phyloP scores from a whole-genome alignment of 1,139 yeast species.

The Blastobotrys petasosporus region DNA sequence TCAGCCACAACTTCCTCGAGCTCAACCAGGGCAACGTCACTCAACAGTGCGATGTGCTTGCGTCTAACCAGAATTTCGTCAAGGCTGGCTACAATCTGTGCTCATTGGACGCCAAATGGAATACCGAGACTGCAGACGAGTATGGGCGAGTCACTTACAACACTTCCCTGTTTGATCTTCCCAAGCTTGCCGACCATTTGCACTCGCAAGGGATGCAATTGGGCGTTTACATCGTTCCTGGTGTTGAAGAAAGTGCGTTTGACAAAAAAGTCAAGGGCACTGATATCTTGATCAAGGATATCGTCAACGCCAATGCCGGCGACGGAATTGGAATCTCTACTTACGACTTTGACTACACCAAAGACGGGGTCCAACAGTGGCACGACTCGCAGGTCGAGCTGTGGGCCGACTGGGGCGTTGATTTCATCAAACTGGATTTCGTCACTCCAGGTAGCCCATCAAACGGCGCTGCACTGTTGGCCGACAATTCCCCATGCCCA shows the following conservation, averaged over 20 bases:
- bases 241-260: slow-evolving; percentile 9
- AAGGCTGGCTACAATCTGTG: slow-evolving; percentile 10
- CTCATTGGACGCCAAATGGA: slow-evolving; percentile 14
- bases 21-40: slow-evolving; percentile 10
- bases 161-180: slow-evolving; percentile 6
- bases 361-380: slow-evolving; percentile 13
- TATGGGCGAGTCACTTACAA: slow-evolving; percentile 11
- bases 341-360: slow-evolving; percentile 13
- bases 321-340: slow-evolving; percentile 8
- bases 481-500: slow-evolving; percentile 8
- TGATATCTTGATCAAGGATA: slow-evolving; percentile 6
- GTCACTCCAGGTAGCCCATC: slow-evolving; percentile 14
- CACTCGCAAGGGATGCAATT: slow-evolving; percentile 10
- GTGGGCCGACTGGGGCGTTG: slow-evolving; percentile 12
- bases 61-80: slow-evolving; percentile 7
- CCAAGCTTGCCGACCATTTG: slow-evolving; percentile 8
- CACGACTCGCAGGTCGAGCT: slow-evolving; percentile 11
- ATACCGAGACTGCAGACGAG: slow-evolving; percentile 8
- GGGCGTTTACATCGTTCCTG: slow-evolving; percentile 13
- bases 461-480: slow-evolving; percentile 13
- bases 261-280: slow-evolving; percentile 12
- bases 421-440: slow-evolving; percentile 12
- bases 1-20: slow-evolving; percentile 5
- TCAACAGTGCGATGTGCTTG: slow-evolving; percentile 9
- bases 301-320: slow-evolving; percentile 10